phyloP scores from a whole-genome alignment of 345 rosid species.

The Citrus sinensis region DNA sequence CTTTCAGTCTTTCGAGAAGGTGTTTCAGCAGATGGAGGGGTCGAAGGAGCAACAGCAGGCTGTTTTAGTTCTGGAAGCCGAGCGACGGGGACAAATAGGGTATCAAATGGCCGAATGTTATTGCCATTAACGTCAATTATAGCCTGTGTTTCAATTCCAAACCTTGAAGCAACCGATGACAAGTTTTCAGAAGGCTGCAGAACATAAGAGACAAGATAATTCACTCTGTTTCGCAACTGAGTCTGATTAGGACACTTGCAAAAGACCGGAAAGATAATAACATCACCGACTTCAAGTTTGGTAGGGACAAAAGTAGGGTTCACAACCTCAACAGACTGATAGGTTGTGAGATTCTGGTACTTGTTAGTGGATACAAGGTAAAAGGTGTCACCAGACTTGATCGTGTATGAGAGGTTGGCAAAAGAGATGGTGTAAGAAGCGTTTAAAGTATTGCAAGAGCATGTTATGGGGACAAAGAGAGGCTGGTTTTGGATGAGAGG shows the following conservation, averaged over 20 bases:
- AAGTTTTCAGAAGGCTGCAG: constrained; percentile 58
- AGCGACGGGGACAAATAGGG: constrained; percentile 53
- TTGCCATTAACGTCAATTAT: constrained; percentile 46
- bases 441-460: constrained; percentile 50
- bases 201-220: constrained; percentile 55
- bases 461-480: constrained; percentile 56
- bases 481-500: constrained; percentile 43
- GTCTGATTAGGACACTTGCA: constrained; percentile 61
- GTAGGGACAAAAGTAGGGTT: constrained; percentile 53
- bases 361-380: constrained; percentile 25
- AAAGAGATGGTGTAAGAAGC: constrained; percentile 31
- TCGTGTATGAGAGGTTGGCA: constrained; percentile 48
- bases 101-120: constrained; percentile 26
- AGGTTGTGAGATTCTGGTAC: constrained; percentile 58
- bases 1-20: constrained; percentile 31
- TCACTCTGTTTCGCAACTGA: constrained; percentile 26
- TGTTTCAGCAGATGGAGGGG: background rate
- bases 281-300: constrained; percentile 33
- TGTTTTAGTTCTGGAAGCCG: constrained; percentile 45
- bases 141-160: constrained; percentile 35
- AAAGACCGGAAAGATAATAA: constrained; percentile 47
- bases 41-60: constrained; percentile 24
- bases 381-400: constrained; percentile 41
- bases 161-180: constrained; percentile 47
- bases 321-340: constrained; percentile 54